Evolutionary conservation across 2,329 filamentous ascomycete species (phyloP).

Genomic region (Aureobasidium sp.): DNA sequence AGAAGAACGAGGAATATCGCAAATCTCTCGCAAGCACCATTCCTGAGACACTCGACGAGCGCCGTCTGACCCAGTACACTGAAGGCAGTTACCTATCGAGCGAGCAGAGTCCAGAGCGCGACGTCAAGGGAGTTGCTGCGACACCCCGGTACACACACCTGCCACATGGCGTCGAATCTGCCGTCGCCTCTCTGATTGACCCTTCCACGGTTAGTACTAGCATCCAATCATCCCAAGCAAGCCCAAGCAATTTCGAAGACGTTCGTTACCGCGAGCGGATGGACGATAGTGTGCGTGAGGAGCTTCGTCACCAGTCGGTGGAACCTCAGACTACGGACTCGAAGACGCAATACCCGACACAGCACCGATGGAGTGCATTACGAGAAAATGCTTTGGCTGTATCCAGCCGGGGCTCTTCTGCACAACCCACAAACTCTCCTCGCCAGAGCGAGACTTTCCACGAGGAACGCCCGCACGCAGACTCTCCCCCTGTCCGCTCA

Average conservation of each 20-base stretch:
- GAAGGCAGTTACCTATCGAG: slow-evolving; percentile 47
- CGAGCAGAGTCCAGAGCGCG: slow-evolving; percentile 50
- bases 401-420: not conserved
- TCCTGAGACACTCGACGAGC: slow-evolving; percentile 35
- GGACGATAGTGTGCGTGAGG: slow-evolving; percentile 20
- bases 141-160: slow-evolving; percentile 72
- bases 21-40: slow-evolving; percentile 32
- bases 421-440: not conserved
- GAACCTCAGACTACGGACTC: not conserved
- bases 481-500: slow-evolving; percentile 46
- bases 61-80: slow-evolving; percentile 42
- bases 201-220: slow-evolving; percentile 61
- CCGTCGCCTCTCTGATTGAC: slow-evolving; percentile 81
- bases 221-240: slow-evolving; percentile 9
- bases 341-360: slow-evolving; percentile 19
- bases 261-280: slow-evolving; percentile 22
- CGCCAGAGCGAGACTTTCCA: not conserved
- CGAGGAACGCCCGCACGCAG: slow-evolving; percentile 15
- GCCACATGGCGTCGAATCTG: slow-evolving; percentile 70
- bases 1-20: slow-evolving; percentile 51
- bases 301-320: slow-evolving; percentile 15
- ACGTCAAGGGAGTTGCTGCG: slow-evolving; percentile 60
- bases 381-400: slow-evolving; percentile 30
- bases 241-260: not conserved
- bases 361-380: slow-evolving; percentile 30